phyloP scores from a whole-genome alignment of 2,329 filamentous ascomycete genomes.

The Diplocarpon mali region DNA sequence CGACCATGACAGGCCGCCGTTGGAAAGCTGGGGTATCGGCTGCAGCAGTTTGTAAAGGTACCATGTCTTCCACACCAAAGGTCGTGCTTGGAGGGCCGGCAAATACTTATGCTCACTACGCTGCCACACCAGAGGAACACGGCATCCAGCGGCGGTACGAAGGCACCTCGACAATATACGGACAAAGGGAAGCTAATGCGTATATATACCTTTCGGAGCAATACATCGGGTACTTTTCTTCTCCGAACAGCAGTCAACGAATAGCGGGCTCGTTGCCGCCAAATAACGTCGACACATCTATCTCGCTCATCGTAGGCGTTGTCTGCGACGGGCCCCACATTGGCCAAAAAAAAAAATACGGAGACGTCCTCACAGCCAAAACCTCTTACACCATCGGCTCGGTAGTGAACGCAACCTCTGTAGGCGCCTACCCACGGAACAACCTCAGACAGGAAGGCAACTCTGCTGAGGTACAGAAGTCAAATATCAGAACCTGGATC shows the following conservation, averaged over 20 bases:
- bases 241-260: constrained; percentile 33
- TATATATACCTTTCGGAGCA: constrained; percentile 75
- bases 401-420: constrained; percentile 56
- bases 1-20: constrained; percentile 80
- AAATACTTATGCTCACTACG: constrained; percentile 77
- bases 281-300: constrained; percentile 60
- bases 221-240: constrained; percentile 55
- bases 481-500: constrained; percentile 43
- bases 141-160: constrained; percentile 81
- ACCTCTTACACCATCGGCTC: constrained; percentile 48
- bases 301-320: constrained; percentile 74
- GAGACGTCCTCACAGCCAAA: constrained; percentile 47
- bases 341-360: constrained; percentile 54
- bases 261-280: constrained; percentile 55
- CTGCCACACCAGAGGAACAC: constrained; percentile 69
- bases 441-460: constrained; percentile 69
- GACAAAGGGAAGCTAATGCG: constrained; percentile 67
- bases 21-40: constrained; percentile 60
- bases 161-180: constrained; percentile 80
- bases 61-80: constrained; percentile 40
- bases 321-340: constrained; percentile 57
- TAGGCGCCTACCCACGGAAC: constrained; percentile 82
- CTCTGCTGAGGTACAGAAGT: constrained; percentile 62
- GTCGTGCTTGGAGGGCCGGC: constrained; percentile 80
- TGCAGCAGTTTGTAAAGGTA: constrained; percentile 23